Conservation (phyloP, 495 filamentous ascomycete species). For the Penicillium dipodomyicola region DNA sequence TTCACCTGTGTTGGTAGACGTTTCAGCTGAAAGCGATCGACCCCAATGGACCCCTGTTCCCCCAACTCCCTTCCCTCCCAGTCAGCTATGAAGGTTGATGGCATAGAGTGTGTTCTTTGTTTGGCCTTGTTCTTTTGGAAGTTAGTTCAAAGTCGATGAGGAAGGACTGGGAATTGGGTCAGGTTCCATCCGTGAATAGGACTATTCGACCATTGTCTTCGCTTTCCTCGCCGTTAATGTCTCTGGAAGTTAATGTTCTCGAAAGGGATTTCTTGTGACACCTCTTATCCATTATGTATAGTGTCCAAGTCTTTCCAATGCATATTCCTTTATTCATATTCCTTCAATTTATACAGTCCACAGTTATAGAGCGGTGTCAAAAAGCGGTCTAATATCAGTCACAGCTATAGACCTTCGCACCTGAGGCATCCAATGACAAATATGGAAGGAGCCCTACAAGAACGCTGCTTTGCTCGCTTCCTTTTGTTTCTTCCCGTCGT, state of each 20-base stretch:
- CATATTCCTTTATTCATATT: not conserved
- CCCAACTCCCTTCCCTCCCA: not conserved
- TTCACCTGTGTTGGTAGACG: not conserved
- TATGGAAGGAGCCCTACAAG: conserved; percentile 19
- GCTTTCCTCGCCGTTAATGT: not conserved
- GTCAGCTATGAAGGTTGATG: not conserved
- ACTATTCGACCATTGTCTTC: not conserved
- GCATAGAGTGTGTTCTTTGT: not conserved
- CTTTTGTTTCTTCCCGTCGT: no score
- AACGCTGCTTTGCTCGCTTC: no score
- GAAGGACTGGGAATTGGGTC: not conserved
- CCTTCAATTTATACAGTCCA: no score
- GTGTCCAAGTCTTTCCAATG: not conserved
- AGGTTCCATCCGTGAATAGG: not conserved
- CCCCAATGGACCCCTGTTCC: not conserved
- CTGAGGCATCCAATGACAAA: no score
- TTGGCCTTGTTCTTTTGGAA: not conserved
- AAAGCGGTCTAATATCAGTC: no score
- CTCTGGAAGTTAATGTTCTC: not conserved
- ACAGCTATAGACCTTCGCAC: no score
- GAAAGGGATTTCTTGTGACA: not conserved
- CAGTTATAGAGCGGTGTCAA: no score
- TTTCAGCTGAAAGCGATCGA: not conserved
- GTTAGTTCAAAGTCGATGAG: not conserved
- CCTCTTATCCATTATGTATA: not conserved